phyloP scores from a whole-genome alignment of 768 basidiomycete species.

The Gautieria morchelliformis region DNA sequence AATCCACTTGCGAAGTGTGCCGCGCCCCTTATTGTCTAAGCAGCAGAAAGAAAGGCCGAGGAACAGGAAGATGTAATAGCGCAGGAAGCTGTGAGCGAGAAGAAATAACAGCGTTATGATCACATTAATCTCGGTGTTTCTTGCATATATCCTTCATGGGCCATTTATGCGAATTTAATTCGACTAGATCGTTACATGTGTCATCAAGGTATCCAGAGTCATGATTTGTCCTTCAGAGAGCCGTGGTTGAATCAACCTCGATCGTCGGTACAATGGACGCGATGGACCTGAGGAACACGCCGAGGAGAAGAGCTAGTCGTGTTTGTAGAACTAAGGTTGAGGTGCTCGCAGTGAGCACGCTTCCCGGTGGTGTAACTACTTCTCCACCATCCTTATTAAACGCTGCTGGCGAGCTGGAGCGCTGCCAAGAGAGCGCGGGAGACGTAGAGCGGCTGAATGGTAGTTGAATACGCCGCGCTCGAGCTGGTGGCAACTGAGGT shows the following conservation, averaged over 20 bases:
- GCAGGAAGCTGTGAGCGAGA: constrained; percentile 14
- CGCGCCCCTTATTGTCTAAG: no score
- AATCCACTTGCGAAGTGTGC: no score
- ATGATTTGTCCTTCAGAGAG: constrained; percentile 16
- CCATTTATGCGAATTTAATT: background rate
- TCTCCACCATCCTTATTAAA: constrained; percentile 33
- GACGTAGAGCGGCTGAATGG: constrained; percentile 63
- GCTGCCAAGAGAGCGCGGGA: constrained; percentile 36
- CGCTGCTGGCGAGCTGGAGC: constrained; percentile 32
- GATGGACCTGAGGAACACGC: constrained; percentile 99
- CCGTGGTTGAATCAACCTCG: constrained; percentile 88
- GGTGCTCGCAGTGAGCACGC: constrained; percentile 57
- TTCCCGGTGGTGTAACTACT: constrained; percentile 23
- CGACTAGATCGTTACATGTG: background rate
- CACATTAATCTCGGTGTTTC: background rate
- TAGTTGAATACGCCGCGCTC: constrained; percentile 46
- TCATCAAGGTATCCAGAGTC: background rate
- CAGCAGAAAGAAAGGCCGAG: constrained; percentile 5
- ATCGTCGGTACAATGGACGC: constrained; percentile 98
- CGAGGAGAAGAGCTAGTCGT: constrained; percentile 35
- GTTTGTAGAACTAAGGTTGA: constrained; percentile 31
- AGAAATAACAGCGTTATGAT: constrained; percentile 10
- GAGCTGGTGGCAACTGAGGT: constrained; percentile 40
- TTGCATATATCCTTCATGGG: background rate
- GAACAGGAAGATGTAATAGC: background rate